These are phyloP conservation scores for Podaxis mareebaensis DNA, from an alignment of 768 basidiomycete genomes.

Conservation along the genomic window DNA sequence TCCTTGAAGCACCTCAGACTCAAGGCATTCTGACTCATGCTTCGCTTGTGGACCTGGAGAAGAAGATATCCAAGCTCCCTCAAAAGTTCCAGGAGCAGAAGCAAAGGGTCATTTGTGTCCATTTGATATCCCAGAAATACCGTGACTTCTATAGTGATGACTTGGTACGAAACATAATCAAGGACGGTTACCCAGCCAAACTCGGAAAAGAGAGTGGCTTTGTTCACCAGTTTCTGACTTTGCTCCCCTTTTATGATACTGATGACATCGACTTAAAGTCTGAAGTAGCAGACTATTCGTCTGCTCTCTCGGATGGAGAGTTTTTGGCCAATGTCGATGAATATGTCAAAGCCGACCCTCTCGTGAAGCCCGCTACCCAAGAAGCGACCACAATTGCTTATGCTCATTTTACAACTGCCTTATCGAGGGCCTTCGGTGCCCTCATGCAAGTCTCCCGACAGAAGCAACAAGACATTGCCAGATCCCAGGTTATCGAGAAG, in stretches of 20 bases:
- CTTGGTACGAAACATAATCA: neutral
- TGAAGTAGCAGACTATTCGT: neutral
- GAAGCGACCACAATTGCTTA: neutral
- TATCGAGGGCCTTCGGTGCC: neutral
- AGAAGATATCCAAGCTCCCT: neutral
- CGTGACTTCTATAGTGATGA: neutral
- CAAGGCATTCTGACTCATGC: neutral
- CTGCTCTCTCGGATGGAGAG: neutral
- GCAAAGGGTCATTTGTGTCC: constrained; percentile 2
- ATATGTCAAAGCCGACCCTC: constrained; percentile 3
- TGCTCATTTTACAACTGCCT: neutral
- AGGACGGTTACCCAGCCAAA: neutral
- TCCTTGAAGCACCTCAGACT: neutral
- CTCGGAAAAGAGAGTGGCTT: neutral
- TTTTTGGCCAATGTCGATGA: neutral
- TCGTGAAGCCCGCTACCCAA: constrained; percentile 3
- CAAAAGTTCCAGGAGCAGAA: neutral
- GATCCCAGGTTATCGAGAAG: neutral
- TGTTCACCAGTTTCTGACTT: neutral
- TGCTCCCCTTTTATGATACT: neutral
- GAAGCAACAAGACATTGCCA: neutral
- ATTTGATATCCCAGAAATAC: neutral
- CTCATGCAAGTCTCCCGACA: neutral
- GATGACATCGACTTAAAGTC: constrained; percentile 4
- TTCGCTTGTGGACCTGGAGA: neutral